phyloP scores from a whole-genome alignment of 495 filamentous ascomycete species.

The Sporormia fimetaria region DNA sequence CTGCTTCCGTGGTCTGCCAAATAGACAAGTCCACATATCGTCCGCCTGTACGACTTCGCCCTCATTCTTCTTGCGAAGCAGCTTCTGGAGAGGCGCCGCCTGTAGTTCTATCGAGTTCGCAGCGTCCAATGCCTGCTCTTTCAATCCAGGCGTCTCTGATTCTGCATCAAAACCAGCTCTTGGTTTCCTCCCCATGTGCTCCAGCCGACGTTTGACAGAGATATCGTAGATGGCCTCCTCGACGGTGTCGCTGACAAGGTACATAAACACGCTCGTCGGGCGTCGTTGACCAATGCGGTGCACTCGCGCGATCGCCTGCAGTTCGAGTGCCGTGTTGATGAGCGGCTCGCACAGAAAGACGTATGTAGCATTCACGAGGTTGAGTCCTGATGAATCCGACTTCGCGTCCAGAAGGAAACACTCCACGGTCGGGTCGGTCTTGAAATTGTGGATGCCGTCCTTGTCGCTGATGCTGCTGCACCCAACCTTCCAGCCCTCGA shows the following conservation, averaged over 20 bases:
- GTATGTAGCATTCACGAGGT: slow-evolving; percentile 82
- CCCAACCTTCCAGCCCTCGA: slow-evolving; percentile 57
- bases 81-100: slow-evolving; percentile 48
- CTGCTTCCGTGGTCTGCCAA: slow-evolving; percentile 33
- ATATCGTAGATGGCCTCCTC: slow-evolving; percentile 84
- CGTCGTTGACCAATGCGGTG: slow-evolving; percentile 86
- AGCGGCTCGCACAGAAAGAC: slow-evolving; percentile 91
- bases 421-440: slow-evolving; percentile 60
- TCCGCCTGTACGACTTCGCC: slow-evolving; percentile 70
- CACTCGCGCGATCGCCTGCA: slow-evolving; percentile 88
- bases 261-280: slow-evolving; percentile 89
- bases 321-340: slow-evolving; percentile 82
- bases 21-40: slow-evolving; percentile 85
- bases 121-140: slow-evolving; percentile 55
- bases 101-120: slow-evolving; percentile 78
- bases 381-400: slow-evolving; percentile 77
- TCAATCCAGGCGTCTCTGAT: slow-evolving; percentile 31
- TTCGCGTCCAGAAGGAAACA: slow-evolving; percentile 84
- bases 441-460: slow-evolving; percentile 61
- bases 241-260: slow-evolving; percentile 75
- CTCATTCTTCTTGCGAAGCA: slow-evolving; percentile 59
- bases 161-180: slow-evolving; percentile 23
- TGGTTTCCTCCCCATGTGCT: slow-evolving; percentile 51
- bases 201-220: slow-evolving; percentile 62
- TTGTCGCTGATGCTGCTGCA: slow-evolving; percentile 52